These are phyloP conservation scores for Microcyclospora pomicola DNA, from an alignment of 2,329 filamentous ascomycete genomes.

Conservation along the genomic window DNA sequence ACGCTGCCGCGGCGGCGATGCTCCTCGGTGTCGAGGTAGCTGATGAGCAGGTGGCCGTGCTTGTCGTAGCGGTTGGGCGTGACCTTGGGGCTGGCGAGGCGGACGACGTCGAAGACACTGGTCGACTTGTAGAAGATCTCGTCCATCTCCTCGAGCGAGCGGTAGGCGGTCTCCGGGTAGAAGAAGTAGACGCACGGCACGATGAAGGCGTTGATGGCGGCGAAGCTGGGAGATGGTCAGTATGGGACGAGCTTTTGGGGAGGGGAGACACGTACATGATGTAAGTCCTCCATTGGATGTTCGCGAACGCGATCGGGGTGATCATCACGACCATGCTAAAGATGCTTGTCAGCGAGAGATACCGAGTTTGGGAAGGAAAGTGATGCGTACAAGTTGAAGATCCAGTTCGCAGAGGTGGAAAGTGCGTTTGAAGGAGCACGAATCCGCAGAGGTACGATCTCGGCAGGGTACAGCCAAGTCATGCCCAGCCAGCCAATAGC, in stretches of 20 bases:
- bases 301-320: constrained; percentile 43
- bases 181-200: constrained; percentile 36
- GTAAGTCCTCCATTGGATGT: constrained; percentile 47
- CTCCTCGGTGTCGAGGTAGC: constrained; percentile 28
- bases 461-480: constrained; percentile 20
- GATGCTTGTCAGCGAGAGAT: neutral
- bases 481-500: constrained; percentile 23
- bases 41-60: constrained; percentile 41
- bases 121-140: constrained; percentile 49
- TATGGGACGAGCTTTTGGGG: too few species aligned
- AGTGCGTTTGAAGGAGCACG: constrained; percentile 23
- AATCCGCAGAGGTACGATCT: constrained; percentile 23
- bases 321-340: constrained; percentile 41
- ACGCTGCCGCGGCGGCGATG: constrained; percentile 1
- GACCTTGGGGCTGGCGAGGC: constrained; percentile 32
- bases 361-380: neutral
- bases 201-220: constrained; percentile 49
- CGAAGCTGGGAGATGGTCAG: constrained; percentile 29
- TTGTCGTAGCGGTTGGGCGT: constrained; percentile 44
- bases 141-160: constrained; percentile 48
- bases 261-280: constrained; percentile 29
- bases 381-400: constrained; percentile 35
- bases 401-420: constrained; percentile 43
- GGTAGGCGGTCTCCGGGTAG: constrained; percentile 45
- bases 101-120: constrained; percentile 36